These are phyloP conservation scores for Fraxinus baroniana DNA, from an alignment of 305 asterid species.

Conservation along the genomic window DNA sequence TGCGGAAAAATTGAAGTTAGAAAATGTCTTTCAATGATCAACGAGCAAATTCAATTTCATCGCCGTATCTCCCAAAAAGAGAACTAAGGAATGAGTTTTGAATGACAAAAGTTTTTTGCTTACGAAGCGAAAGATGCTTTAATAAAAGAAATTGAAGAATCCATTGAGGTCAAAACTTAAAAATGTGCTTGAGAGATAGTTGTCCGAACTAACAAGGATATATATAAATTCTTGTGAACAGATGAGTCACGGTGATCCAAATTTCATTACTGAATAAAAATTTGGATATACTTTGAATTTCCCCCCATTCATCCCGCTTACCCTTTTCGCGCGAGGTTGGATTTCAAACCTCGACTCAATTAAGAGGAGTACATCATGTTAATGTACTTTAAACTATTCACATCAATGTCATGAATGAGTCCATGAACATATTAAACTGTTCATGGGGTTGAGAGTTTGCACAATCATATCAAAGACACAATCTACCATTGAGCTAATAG, in stretches of 20 bases:
- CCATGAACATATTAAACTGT: not conserved
- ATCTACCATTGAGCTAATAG: not conserved
- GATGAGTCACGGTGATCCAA: not conserved
- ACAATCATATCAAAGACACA: not conserved
- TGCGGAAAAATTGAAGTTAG: not conserved
- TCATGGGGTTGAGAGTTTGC: not conserved
- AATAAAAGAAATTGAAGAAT: not conserved
- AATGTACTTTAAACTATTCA: not conserved
- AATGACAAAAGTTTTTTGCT: not conserved
- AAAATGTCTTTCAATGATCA: not conserved
- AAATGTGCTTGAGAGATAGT: not conserved
- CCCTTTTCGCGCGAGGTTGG: not conserved
- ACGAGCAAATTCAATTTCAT: not conserved
- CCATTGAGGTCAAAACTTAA: not conserved
- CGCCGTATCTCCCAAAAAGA: not conserved
- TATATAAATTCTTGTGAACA: not conserved
- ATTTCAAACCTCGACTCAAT: not conserved
- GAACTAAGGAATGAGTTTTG: not conserved
- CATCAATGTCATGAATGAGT: not conserved
- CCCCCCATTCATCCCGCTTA: not conserved
- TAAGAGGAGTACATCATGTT: not conserved
- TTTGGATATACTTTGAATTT: too few species aligned
- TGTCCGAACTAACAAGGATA: not conserved
- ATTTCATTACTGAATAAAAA: not conserved
- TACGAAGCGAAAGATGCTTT: not conserved